Evolutionary conservation across 73 alveolate species (phyloP).

Genomic region (Paramecium biaurelia): DNA sequence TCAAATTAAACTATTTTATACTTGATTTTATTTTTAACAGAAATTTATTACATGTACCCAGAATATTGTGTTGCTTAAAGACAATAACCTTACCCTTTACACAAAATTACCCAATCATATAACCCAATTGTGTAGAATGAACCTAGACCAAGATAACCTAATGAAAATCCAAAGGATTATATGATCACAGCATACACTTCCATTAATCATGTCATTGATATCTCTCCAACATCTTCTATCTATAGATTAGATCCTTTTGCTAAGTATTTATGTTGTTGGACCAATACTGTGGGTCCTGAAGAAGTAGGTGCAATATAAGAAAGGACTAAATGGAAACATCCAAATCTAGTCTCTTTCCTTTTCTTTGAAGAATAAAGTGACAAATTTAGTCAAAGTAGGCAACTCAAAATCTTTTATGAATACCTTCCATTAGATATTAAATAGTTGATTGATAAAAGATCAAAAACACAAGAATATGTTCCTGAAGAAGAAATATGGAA

Average conservation of each 20-base stretch:
- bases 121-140: conserved; percentile 14
- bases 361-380: conserved; percentile 28
- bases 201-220: conserved; percentile 16
- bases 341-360: conserved; percentile 13
- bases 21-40: conserved; percentile 37
- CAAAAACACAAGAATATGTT: background rate
- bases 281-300: conserved; percentile 13
- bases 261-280: conserved; percentile 47
- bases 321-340: conserved; percentile 55
- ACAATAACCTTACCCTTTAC: conserved; percentile 33
- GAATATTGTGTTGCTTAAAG: conserved; percentile 33
- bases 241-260: conserved; percentile 52
- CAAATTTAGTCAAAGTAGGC: background rate
- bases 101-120: conserved; percentile 25
- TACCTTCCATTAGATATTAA: conserved; percentile 12
- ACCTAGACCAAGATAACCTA: conserved; percentile 18
- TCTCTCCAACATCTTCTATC: conserved; percentile 8
- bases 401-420: conserved; percentile 18
- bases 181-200: background rate
- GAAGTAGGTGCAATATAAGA: conserved; percentile 23
- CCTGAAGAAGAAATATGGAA: conserved; percentile 55
- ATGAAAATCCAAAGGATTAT: conserved; percentile 53
- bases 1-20: background rate
- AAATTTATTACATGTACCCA: conserved; percentile 30
- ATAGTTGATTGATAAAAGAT: background rate